These are phyloP conservation scores for Lactarius indigo DNA, from an alignment of 768 basidiomycete genomes.

Conservation along the genomic window DNA sequence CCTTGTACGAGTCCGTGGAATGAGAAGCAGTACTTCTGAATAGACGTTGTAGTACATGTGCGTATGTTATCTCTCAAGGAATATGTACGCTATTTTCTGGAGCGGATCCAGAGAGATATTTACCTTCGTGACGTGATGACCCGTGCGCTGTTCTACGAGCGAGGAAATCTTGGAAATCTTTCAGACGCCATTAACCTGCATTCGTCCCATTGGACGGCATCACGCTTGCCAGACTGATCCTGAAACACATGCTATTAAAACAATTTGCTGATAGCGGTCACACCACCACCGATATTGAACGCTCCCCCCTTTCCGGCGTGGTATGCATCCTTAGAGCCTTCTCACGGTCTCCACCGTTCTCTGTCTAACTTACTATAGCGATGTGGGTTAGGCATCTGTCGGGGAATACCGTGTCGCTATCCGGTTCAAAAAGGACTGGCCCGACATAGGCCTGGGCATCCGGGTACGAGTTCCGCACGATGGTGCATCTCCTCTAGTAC, in stretches of 20 bases:
- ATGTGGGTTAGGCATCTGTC: background rate
- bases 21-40: background rate
- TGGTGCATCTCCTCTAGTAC: too few relatives aligned
- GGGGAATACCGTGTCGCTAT: background rate
- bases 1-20: background rate
- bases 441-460: background rate
- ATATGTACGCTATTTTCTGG: background rate
- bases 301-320: too few relatives aligned
- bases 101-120: background rate
- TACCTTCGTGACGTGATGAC: background rate
- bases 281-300: background rate
- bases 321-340: too few relatives aligned
- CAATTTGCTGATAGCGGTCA: background rate
- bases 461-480: too few relatives aligned
- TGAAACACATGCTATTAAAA: background rate
- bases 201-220: background rate
- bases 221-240: background rate
- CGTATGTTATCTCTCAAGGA: background rate
- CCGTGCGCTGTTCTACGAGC: too few relatives aligned
- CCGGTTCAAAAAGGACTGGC: background rate
- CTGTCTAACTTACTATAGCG: too few relatives aligned
- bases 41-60: background rate
- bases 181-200: background rate
- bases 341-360: too few relatives aligned
- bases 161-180: too few relatives aligned